phyloP scores from a whole-genome alignment of 352 stramenopile genomes.

The Phytopythium aichiense region DNA sequence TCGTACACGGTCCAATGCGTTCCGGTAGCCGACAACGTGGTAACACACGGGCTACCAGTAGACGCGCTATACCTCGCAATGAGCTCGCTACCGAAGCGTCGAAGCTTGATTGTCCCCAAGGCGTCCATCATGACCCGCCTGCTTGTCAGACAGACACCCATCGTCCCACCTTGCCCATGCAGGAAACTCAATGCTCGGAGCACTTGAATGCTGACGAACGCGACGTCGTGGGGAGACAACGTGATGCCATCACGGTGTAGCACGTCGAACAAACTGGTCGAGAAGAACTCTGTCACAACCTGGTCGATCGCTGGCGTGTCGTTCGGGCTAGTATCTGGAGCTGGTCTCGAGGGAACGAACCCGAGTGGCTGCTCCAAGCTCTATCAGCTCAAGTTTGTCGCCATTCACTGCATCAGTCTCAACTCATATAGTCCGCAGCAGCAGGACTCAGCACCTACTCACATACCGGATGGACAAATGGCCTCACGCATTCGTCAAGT shows the following conservation, averaged over 20 bases:
- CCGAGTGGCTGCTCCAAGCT: conserved; percentile 48
- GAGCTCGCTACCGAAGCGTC: conserved; percentile 47
- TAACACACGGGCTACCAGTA: not conserved
- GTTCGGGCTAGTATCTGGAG: not conserved
- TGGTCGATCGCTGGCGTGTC: conserved; percentile 9
- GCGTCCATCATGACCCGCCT: conserved; percentile 57
- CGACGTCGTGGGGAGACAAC: conserved; percentile 36
- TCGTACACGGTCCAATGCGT: not conserved
- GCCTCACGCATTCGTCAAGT: conserved; percentile 22
- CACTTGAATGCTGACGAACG: conserved; percentile 39
- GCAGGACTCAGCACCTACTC: not conserved
- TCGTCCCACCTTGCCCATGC: conserved; percentile 24
- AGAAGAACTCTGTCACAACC: conserved; percentile 40
- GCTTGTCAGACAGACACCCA: conserved; percentile 60
- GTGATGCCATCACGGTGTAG: conserved; percentile 41
- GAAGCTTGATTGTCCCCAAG: conserved; percentile 34
- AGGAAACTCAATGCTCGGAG: conserved; percentile 39
- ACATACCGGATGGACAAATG: conserved; percentile 35
- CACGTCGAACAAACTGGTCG: conserved; percentile 48
- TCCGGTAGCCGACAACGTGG: not conserved
- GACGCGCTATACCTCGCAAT: not conserved
- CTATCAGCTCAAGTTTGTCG: conserved; percentile 4
- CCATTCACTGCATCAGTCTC: not conserved
- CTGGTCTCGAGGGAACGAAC: conserved; percentile 12
- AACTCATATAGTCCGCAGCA: not conserved